phyloP scores from a whole-genome alignment of 2,329 filamentous ascomycete genomes.

The Parastagonospora avenae region DNA sequence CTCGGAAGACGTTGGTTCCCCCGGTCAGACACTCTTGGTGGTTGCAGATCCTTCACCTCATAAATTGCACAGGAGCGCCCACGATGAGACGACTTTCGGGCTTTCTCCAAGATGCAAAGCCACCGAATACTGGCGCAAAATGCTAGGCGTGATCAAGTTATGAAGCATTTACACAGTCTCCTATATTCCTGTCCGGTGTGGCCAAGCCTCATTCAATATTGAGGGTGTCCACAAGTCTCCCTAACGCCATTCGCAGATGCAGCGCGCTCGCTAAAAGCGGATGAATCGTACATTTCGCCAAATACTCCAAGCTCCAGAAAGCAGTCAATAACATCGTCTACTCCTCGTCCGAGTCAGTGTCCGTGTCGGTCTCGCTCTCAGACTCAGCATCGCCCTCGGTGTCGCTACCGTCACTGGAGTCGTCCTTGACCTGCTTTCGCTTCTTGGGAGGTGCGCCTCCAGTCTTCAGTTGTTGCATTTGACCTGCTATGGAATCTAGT shows the following conservation, averaged over 20 bases:
- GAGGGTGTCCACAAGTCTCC: slow-evolving; percentile 9
- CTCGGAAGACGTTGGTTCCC: slow-evolving; percentile 18
- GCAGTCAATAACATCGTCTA: slow-evolving; percentile 17
- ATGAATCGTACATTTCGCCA: slow-evolving; percentile 15
- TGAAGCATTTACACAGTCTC: slow-evolving; percentile 20
- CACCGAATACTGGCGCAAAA: background rate
- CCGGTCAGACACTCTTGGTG: slow-evolving; percentile 11
- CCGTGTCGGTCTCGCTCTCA: slow-evolving; percentile 57
- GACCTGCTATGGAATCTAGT: slow-evolving; percentile 83
- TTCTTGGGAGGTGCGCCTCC: slow-evolving; percentile 62
- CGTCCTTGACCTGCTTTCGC: slow-evolving; percentile 62
- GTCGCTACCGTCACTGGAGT: slow-evolving; percentile 66
- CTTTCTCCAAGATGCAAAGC: background rate
- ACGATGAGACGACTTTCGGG: background rate
- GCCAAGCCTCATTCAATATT: slow-evolving; percentile 1
- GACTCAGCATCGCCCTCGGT: slow-evolving; percentile 66
- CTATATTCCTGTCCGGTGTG: slow-evolving; percentile 8
- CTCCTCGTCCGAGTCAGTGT: slow-evolving; percentile 50
- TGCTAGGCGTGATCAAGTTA: slow-evolving; percentile 3
- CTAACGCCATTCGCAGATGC: slow-evolving; percentile 37
- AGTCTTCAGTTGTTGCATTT: slow-evolving; percentile 86
- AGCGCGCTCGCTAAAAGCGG: slow-evolving; percentile 6
- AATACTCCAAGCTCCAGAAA: slow-evolving; percentile 7
- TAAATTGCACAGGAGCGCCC: background rate
- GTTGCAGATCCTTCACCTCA: background rate